Base-by-base conservation (phyloP, 2,329 filamentous ascomycete species). In the Hymenoscyphus fructigenus region DNA sequence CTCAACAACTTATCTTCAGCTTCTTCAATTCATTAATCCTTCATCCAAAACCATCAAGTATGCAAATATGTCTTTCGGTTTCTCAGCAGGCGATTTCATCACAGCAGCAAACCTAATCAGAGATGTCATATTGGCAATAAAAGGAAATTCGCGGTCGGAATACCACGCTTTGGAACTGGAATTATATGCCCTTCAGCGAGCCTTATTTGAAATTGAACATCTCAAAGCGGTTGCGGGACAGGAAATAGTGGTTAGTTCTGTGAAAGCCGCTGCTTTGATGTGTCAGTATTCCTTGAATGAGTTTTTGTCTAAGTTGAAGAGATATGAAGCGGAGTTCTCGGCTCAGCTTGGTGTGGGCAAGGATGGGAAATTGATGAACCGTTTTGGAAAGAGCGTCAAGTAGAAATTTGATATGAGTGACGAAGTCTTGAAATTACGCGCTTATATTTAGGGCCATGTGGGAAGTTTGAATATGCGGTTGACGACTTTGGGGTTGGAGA, bases 381-480 rank as follows among this genome's bases (percentile, higher is more conserved):
- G 58, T 15, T 60, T 15, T 28, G 47, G 17, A 15, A 23, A 26
- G 29, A 69, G 67, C 26, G 20, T 70, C 32, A 29, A 66, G 15
- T 71, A 68, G 68, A 57, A 66, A 0, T 65, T 70, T 5, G 58
- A 32, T 20, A 70, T 71, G 68, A 20, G 65, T 44, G 64, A 64
- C 20, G 61, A 70, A 26, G 68, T 71, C 5, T 38, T 58, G 34
- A 64, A 63, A 15, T 47, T 71, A 36, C 28, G 68, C 20, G 65
- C 67, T 1, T 70, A 70, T 56, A 29, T 69, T 1, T 26, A 60
- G 9, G 65, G 53, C 10, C 67, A 70, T 57, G 57, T 69, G 14
- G 68, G 67, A 5, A 65, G 59, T 59, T 59, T 71, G 47, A 71
- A 70, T 59, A 67, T 71, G 68, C 47, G 69, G 44, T 58, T 71